Conservation (phyloP, 2,329 filamentous ascomycete species). For the Epichloe festucae region DNA sequence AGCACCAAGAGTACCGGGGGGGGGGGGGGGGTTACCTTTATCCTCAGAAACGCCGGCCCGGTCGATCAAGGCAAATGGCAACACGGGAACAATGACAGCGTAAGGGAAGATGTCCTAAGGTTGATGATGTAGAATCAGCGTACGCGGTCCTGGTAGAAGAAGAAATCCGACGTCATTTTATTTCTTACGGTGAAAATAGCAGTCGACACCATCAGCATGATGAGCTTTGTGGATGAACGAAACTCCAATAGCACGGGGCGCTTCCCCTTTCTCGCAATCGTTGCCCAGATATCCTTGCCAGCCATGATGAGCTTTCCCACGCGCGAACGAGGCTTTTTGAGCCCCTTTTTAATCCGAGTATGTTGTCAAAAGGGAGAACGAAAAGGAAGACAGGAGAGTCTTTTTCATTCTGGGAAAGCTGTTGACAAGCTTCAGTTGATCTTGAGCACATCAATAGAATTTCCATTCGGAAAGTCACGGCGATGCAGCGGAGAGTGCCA, state of each 20-base stretch:
- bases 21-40: slow-evolving; percentile 5
- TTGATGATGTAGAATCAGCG: not conserved
- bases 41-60: slow-evolving; percentile 13
- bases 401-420: not conserved
- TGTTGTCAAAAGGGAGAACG: not conserved
- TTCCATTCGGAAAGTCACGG: not conserved
- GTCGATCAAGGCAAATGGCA: slow-evolving; percentile 19
- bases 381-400: not conserved
- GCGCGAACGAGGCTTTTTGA: slow-evolving; percentile 3
- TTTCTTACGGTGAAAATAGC: slow-evolving; percentile 21
- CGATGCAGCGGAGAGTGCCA: not conserved
- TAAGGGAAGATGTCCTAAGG: slow-evolving; percentile 23
- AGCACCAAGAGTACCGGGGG: not conserved
- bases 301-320: slow-evolving; percentile 8
- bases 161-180: not conserved
- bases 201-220: slow-evolving; percentile 20
- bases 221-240: slow-evolving; percentile 20
- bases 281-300: slow-evolving; percentile 5
- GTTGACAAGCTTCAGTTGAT: not conserved
- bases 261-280: slow-evolving; percentile 9
- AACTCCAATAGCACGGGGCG: slow-evolving; percentile 16
- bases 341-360: not conserved
- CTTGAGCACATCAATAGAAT: not conserved
- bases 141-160: not conserved
- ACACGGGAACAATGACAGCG: slow-evolving; percentile 20